Evolutionary conservation across 768 basidiomycete species (phyloP).

Genomic region (Leccinum subtestaceum): DNA sequence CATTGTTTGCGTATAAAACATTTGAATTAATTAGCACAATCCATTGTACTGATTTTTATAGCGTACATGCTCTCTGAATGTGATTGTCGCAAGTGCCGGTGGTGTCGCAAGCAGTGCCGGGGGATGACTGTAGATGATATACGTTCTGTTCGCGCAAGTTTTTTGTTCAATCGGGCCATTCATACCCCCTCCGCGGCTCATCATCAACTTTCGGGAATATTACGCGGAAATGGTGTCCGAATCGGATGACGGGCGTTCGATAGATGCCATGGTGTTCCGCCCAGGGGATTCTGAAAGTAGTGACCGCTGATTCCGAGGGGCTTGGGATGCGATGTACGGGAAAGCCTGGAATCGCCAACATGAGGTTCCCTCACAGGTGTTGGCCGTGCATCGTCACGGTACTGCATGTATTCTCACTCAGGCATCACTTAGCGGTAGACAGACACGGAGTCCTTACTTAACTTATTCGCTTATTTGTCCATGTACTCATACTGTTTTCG

Average conservation of each 20-base stretch:
- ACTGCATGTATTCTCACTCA: background rate
- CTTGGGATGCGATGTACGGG: background rate
- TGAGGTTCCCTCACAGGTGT: background rate
- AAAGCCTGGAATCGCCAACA: background rate
- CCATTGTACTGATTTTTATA: no score
- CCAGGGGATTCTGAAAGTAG: background rate
- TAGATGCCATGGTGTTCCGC: conserved; percentile 7
- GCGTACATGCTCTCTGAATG: background rate
- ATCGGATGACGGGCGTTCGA: conserved; percentile 1
- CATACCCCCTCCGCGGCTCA: conserved; percentile 8
- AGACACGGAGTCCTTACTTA: background rate
- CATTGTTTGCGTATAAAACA: no score
- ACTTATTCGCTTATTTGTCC: background rate
- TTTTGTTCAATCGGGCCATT: conserved; percentile 4
- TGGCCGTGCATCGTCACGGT: background rate
- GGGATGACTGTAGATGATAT: background rate
- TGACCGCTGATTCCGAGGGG: background rate
- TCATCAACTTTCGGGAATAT: conserved; percentile 9
- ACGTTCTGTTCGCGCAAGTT: background rate
- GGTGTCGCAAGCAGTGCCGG: no score
- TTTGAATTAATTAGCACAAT: no score
- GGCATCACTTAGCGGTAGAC: background rate
- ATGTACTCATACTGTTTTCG: background rate
- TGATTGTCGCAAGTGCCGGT: no score
- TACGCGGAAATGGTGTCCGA: background rate